phyloP scores from a whole-genome alignment of 106 monocot genomes.

The Dioscorea dumetorum region DNA sequence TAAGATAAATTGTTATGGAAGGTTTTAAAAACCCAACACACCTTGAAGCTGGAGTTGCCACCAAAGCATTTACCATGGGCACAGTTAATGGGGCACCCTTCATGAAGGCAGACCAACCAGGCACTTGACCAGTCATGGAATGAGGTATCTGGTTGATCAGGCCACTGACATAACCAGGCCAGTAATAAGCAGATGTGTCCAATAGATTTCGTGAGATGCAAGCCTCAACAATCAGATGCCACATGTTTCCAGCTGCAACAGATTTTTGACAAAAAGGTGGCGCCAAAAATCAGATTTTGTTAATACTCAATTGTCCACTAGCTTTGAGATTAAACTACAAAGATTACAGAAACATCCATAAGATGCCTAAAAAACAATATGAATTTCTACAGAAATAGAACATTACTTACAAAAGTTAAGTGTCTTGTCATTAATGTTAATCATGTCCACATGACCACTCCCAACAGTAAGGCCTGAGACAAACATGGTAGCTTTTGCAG shows the following conservation, averaged over 20 bases:
- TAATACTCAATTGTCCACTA: no score
- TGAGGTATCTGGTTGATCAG: conserved; percentile 59
- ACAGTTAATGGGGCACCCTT: conserved; percentile 68
- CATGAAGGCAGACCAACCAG: conserved; percentile 79
- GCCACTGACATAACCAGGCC: conserved; percentile 78
- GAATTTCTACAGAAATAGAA: neutral
- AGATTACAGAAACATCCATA: no score
- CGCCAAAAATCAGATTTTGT: no score
- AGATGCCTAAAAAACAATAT: no score
- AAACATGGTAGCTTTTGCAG: conserved; percentile 82
- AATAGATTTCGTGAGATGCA: conserved; percentile 87
- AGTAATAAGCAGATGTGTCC: conserved; percentile 87
- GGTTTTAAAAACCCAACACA: conserved; percentile 26
- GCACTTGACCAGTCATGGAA: conserved; percentile 46
- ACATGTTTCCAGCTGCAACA: conserved; percentile 86
- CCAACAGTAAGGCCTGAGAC: conserved; percentile 61
- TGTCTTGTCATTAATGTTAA: conserved; percentile 45
- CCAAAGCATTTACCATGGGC: conserved; percentile 57
- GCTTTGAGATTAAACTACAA: no score
- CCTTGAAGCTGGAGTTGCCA: conserved; percentile 84
- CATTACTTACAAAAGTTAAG: conserved; percentile 60
- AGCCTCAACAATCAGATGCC: conserved; percentile 95
- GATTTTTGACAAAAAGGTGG: neutral
- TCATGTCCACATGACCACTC: conserved; percentile 49
- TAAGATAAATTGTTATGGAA: neutral